Evolutionary conservation across 306 rosid genomes (phyloP), one percentile per base, ranked within the genome.

Genomic region (Quercus wislizeni): DNA sequence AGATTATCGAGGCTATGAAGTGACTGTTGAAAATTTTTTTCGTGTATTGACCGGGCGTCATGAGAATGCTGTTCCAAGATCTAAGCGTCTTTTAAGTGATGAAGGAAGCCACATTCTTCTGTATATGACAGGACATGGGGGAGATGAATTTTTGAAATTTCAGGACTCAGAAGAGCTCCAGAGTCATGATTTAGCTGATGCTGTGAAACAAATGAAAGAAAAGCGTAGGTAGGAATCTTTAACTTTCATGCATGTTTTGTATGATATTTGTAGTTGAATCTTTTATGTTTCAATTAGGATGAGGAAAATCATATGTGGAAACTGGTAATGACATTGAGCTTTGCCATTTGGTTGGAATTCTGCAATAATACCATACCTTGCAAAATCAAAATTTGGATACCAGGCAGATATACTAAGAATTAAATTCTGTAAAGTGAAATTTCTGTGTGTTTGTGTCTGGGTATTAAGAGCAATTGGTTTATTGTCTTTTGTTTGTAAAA

Each of bases 111-210:
- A 95, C 87, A 90, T 95, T 80, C 93, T 92, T 73, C 81, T 95
- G 70, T 95, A 95, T 77, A 95, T 95, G 99, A 95, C 99, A 1
- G 99, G 99, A 69, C 99, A 95, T 73, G 99, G 99, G 19, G 99
- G 99, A 76, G 98, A 92, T 85, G 98, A 92, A 69, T 95, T 95
- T 89, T 85, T 95, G 88, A 95, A 95, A 85, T 95, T 95, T 83
- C 99, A 95, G 79, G 99, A 95, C 85, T 86, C 95, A 0, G 99
- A 95, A 84, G 99, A 95, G 90, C 99, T 95, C 80, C 99, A 95
- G 71, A 95, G 99, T 89, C 99, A 91, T 64, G 99, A 95, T 87
- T 91, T 95, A 79, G 99, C 99, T 69, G 99, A 95, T 90, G 99
- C 89, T 62, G 98, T 95, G 63, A 91, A 92, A 80, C 97, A 95